phyloP scores from a whole-genome alignment of 805 yeast species.

The Yarrowia bubula region DNA sequence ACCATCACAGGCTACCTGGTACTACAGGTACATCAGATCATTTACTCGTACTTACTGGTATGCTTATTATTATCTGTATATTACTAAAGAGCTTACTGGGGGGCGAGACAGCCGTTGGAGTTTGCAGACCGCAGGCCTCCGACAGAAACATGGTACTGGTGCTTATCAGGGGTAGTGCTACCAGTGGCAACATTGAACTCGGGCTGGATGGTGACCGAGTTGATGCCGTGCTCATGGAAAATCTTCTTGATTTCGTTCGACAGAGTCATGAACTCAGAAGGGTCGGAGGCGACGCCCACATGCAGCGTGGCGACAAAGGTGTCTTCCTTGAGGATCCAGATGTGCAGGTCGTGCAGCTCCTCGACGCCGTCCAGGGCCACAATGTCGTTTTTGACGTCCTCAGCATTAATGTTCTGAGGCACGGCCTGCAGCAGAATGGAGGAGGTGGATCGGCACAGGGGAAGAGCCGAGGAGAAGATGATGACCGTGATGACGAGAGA shows the following conservation, averaged over 20 bases:
- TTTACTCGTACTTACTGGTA: no score
- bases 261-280: conserved; percentile 64
- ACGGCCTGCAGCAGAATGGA: conserved; percentile 89
- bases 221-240: conserved; percentile 80
- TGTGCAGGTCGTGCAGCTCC: conserved; percentile 91
- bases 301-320: conserved; percentile 86
- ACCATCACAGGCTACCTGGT: no score
- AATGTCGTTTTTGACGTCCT: conserved; percentile 67
- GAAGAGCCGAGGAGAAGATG: conserved; percentile 87
- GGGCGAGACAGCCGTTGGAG: conserved; percentile 23
- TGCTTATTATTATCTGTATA: background rate
- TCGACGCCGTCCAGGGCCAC: conserved; percentile 66
- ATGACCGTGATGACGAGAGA: conserved; percentile 83
- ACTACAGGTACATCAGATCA: no score
- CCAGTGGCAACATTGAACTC: conserved; percentile 53
- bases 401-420: conserved; percentile 78
- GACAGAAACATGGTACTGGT: conserved; percentile 25
- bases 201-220: conserved; percentile 94
- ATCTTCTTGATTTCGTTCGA: conserved; percentile 75
- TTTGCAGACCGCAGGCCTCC: conserved; percentile 24
- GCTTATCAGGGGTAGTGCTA: conserved; percentile 30
- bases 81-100: conserved; percentile 20
- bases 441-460: conserved; percentile 81
- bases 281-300: conserved; percentile 64
- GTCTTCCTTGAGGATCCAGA: conserved; percentile 92